phyloP scores from a whole-genome alignment of 129 eudicot genomes.

The Escallonia rubra region DNA sequence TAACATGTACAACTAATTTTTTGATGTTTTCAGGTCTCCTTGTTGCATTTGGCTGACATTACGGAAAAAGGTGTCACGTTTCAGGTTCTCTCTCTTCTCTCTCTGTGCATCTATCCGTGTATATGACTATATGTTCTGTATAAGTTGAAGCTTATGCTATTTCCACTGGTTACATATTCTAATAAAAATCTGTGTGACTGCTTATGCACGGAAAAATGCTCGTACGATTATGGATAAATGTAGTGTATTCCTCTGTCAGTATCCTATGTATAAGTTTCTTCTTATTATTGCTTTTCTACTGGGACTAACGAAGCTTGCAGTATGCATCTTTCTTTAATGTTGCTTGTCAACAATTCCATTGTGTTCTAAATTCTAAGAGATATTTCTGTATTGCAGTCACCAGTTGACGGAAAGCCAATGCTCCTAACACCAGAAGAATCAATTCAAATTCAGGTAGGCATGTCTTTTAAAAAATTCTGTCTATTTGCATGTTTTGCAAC shows the following conservation, averaged over 20 bases:
- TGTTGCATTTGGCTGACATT: conserved; percentile 92
- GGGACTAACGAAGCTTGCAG: not conserved
- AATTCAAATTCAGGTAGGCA: conserved; percentile 83
- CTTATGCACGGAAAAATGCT: too few species aligned
- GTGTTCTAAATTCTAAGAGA: too few species aligned
- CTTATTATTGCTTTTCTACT: not conserved
- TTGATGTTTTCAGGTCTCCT: conserved; percentile 63
- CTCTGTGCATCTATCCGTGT: not conserved
- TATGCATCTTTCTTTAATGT: not conserved
- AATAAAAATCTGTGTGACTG: not conserved
- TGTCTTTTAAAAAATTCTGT: not conserved
- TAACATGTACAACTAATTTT: conserved; percentile 1
- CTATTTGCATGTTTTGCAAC: not conserved
- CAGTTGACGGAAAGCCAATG: conserved; percentile 95
- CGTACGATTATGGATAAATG: too few species aligned
- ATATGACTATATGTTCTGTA: not conserved
- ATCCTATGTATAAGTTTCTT: not conserved
- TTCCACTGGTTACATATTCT: not conserved
- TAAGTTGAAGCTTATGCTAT: not conserved
- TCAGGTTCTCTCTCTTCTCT: conserved; percentile 47
- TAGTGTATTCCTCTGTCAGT: too few species aligned
- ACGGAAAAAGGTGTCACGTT: conserved; percentile 93
- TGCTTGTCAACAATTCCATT: not conserved
- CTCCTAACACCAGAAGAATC: conserved; percentile 97
- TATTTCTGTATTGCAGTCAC: conserved; percentile 51